These are phyloP conservation scores for Jaapia argillacea DNA, from an alignment of 768 basidiomycete species.

Conservation along the genomic window DNA sequence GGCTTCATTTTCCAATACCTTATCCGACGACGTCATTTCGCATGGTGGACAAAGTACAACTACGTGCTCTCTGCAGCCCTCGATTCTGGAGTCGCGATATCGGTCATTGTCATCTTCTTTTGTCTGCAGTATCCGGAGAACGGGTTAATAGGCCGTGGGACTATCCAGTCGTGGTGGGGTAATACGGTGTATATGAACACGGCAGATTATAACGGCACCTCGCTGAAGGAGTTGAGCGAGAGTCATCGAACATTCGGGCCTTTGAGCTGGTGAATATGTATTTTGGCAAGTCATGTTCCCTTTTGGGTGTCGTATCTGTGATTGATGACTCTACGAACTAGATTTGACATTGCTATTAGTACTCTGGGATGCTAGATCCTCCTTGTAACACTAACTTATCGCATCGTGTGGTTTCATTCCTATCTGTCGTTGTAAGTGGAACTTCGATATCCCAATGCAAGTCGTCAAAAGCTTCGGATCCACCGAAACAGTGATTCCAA, in stretches of 20 bases:
- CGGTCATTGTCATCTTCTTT: slow-evolving; percentile 19
- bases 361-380: too few species aligned
- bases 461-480: too few species aligned
- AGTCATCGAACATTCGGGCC: slow-evolving; percentile 9
- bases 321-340: too few species aligned
- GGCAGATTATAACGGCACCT: slow-evolving; percentile 17
- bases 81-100: slow-evolving; percentile 16
- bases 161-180: slow-evolving; percentile 27
- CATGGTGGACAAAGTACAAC: slow-evolving; percentile 31
- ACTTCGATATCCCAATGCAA: too few species aligned
- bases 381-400: too few species aligned
- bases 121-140: slow-evolving; percentile 24
- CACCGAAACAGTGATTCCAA: too few species aligned
- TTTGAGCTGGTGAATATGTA: too few species aligned
- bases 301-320: too few species aligned
- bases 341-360: too few species aligned
- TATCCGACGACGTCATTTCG: slow-evolving; percentile 26
- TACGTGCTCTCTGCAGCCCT: slow-evolving; percentile 23
- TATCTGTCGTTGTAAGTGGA: too few species aligned
- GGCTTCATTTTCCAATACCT: slow-evolving; percentile 27
- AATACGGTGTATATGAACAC: slow-evolving; percentile 24
- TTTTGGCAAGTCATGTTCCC: too few species aligned
- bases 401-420: too few species aligned
- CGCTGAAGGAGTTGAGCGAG: slow-evolving; percentile 12
- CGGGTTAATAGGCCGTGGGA: slow-evolving; percentile 20